A percentile compares a stretch with the other conserved stretches of the same genome.
phyloP scores from a whole-genome alignment of 1,284 basidiomycete genomes.

The Ustilago loliicola region DNA sequence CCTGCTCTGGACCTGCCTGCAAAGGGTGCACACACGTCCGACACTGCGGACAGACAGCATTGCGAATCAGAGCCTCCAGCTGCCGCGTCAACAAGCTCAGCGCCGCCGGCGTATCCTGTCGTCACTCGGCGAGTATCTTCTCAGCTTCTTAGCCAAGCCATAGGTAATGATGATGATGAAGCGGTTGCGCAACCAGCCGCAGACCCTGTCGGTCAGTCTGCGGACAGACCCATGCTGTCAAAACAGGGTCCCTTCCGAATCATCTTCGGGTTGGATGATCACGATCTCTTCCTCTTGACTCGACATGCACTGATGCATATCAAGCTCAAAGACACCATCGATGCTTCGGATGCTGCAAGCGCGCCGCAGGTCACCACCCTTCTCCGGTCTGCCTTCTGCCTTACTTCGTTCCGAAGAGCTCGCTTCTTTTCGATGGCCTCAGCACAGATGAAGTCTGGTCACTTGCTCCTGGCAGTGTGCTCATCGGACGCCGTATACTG shows the following conservation, averaged over 20 bases:
- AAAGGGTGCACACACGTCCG: neutral
- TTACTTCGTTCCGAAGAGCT: slow-evolving; percentile 24
- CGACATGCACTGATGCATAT: slow-evolving; percentile 19
- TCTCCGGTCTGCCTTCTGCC: slow-evolving; percentile 19
- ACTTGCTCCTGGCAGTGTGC: slow-evolving; percentile 34
- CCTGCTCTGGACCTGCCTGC: neutral
- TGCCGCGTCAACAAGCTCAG: neutral
- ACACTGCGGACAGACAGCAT: neutral
- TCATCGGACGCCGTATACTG: slow-evolving; percentile 41
- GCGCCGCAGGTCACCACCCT: slow-evolving; percentile 6
- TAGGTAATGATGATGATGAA: neutral
- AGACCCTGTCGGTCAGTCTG: neutral
- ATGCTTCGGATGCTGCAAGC: neutral
- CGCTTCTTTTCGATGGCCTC: slow-evolving; percentile 32
- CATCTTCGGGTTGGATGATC: slow-evolving; percentile 12
- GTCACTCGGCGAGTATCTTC: neutral
- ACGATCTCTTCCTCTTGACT: slow-evolving; percentile 15
- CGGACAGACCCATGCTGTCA: neutral
- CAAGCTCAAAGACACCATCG: neutral
- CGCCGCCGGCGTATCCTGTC: neutral
- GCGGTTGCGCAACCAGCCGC: neutral
- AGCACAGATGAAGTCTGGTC: neutral
- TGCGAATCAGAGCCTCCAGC: neutral
- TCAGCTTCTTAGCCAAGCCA: neutral
- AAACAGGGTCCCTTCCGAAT: slow-evolving; percentile 9